A percentile compares a stretch with the other conserved stretches of the same genome.
Evolutionary conservation across 2,329 filamentous ascomycete species (phyloP).

Genomic region (Trichoderma arundinaceum): DNA sequence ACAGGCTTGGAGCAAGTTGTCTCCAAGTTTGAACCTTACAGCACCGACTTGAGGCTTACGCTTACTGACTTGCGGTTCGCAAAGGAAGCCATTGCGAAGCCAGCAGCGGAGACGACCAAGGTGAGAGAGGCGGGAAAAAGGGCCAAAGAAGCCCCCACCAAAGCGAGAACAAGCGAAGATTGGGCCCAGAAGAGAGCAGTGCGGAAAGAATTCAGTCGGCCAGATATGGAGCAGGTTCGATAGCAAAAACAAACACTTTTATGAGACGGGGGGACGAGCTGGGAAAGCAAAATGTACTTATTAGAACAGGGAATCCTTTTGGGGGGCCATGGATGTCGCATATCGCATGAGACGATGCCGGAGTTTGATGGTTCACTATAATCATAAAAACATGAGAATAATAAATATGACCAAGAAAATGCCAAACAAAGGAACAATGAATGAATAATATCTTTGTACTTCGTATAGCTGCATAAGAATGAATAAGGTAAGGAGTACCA

Average conservation of each 20-base stretch:
- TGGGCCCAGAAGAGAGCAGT: conserved; percentile 35
- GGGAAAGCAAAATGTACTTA: conserved; percentile 14
- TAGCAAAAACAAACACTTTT: conserved; percentile 5
- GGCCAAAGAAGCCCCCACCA: conserved; percentile 33
- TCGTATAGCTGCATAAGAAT: background rate
- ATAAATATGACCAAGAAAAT: conserved; percentile 14
- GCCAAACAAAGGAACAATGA: background rate
- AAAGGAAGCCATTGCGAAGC: conserved; percentile 62
- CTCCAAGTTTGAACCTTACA: conserved; percentile 74
- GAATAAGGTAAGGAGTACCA: background rate
- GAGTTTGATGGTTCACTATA: conserved; percentile 27
- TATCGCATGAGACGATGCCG: conserved; percentile 31
- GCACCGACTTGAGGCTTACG: conserved; percentile 71
- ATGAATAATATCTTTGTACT: background rate
- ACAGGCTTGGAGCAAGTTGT: conserved; percentile 70
- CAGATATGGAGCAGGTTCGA: conserved; percentile 43
- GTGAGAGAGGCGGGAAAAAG: conserved; percentile 41
- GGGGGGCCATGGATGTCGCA: conserved; percentile 20
- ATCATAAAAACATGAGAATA: conserved; percentile 9
- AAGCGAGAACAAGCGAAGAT: conserved; percentile 25
- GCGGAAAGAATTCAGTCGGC: conserved; percentile 31
- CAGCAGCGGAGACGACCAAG: conserved; percentile 33
- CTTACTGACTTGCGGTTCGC: conserved; percentile 75
- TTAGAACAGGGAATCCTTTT: conserved; percentile 16
- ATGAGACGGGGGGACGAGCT: background rate